Evolutionary conservation across 2,329 filamentous ascomycete genomes (phyloP).

Genomic region (Alternaria dauci): DNA sequence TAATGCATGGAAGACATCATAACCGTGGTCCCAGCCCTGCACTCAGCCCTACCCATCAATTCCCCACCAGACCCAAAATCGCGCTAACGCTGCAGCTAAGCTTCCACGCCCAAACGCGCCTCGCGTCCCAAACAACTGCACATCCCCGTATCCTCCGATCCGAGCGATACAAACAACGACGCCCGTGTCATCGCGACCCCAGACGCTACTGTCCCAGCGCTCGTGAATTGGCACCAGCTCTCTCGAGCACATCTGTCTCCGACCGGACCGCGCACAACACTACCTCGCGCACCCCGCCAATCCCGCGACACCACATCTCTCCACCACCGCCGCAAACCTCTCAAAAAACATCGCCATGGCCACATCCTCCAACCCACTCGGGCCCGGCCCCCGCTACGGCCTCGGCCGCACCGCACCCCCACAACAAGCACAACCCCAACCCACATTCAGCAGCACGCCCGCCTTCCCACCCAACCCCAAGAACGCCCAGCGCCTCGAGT

Average conservation of each 20-base stretch:
- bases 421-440: slow-evolving; percentile 25
- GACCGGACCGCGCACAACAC: slow-evolving; percentile 1
- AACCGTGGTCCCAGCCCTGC: not conserved
- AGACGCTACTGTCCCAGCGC: not conserved
- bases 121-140: slow-evolving; percentile 26
- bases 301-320: not conserved
- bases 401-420: slow-evolving; percentile 51
- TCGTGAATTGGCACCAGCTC: not conserved
- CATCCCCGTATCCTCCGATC: slow-evolving; percentile 10
- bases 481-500: slow-evolving; percentile 52
- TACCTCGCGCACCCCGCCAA: slow-evolving; percentile 10
- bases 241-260: not conserved
- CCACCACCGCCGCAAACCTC: not conserved
- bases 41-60: slow-evolving; percentile 15
- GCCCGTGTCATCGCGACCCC: slow-evolving; percentile 9
- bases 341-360: slow-evolving; percentile 54
- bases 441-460: slow-evolving; percentile 42
- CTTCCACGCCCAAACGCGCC: slow-evolving; percentile 27
- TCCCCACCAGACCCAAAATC: slow-evolving; percentile 18
- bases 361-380: slow-evolving; percentile 61
- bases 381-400: slow-evolving; percentile 64
- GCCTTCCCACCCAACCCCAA: slow-evolving; percentile 55
- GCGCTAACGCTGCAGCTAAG: slow-evolving; percentile 28
- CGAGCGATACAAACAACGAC: slow-evolving; percentile 16
- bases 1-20: not conserved